Evolutionary conservation across 2,329 filamentous ascomycete genomes (phyloP).

Genomic region (Emericellopsis atlantica): DNA sequence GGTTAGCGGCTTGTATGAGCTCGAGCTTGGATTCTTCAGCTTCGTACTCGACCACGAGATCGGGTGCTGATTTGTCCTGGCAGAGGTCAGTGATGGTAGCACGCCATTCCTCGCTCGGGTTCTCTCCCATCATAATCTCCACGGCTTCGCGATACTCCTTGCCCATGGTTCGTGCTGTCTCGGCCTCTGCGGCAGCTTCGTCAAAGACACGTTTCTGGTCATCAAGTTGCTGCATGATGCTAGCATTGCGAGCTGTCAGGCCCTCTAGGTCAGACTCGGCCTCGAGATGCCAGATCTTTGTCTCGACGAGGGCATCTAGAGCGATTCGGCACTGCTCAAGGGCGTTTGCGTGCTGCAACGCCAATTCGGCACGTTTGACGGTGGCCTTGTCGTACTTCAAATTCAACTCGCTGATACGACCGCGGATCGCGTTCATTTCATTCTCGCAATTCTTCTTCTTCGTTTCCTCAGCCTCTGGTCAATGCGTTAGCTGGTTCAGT

Average conservation of each 20-base stretch:
- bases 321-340: slow-evolving; percentile 50
- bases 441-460: slow-evolving; percentile 15
- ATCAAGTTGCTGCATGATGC: slow-evolving; percentile 41
- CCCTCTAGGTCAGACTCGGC: slow-evolving; percentile 66
- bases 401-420: slow-evolving; percentile 33
- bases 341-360: slow-evolving; percentile 40
- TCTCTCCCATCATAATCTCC: slow-evolving; percentile 22
- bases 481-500: slow-evolving; percentile 7
- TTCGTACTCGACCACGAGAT: slow-evolving; percentile 61
- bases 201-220: slow-evolving; percentile 26
- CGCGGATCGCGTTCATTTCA: slow-evolving; percentile 17
- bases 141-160: slow-evolving; percentile 16
- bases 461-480: slow-evolving; percentile 21
- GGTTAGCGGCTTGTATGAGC: slow-evolving; percentile 67
- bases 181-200: slow-evolving; percentile 7
- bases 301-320: slow-evolving; percentile 54
- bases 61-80: slow-evolving; percentile 40
- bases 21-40: slow-evolving; percentile 65
- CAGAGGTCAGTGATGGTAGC: slow-evolving; percentile 30
- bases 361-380: slow-evolving; percentile 41
- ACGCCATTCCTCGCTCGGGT: slow-evolving; percentile 20
- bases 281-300: slow-evolving; percentile 61
- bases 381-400: slow-evolving; percentile 41
- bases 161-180: slow-evolving; percentile 5
- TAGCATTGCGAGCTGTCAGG: slow-evolving; percentile 51